A percentile compares a stretch with the other conserved stretches of the same genome.
phyloP scores from a whole-genome alignment of 805 yeast species.

The Yamadazyma akitaensis region DNA sequence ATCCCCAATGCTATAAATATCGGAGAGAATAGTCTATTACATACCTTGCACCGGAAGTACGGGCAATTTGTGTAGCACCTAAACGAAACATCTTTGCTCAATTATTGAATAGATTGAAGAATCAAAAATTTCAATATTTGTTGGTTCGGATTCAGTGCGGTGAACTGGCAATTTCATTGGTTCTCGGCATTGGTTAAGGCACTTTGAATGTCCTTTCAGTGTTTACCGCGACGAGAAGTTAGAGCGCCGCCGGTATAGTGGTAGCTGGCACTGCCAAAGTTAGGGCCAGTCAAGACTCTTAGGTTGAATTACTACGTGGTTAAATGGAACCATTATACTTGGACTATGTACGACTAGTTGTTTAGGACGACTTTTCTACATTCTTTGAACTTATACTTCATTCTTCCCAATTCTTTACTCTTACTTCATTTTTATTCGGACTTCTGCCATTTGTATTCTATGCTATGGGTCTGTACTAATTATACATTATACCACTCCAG shows the following conservation, averaged over 20 bases:
- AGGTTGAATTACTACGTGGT: no score
- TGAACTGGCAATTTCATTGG: conserved; percentile 19
- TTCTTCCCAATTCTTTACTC: background rate
- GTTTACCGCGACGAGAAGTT: background rate
- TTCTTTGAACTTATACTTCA: background rate
- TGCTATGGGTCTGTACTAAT: conserved; percentile 5
- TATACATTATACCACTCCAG: conserved; percentile 7
- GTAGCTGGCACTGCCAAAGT: background rate
- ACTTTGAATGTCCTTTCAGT: background rate
- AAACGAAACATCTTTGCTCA: conserved; percentile 46
- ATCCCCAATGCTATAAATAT: background rate
- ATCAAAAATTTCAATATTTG: conserved; percentile 6
- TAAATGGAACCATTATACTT: no score
- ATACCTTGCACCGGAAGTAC: conserved; percentile 50
- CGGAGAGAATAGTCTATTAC: conserved; percentile 18
- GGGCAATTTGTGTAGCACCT: conserved; percentile 51
- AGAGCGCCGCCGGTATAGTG: background rate
- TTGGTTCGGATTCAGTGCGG: conserved; percentile 13
- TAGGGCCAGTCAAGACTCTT: no score
- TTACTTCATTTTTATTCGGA: background rate
- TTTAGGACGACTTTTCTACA: background rate
- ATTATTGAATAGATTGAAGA: conserved; percentile 11
- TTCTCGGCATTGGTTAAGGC: conserved; percentile 10
- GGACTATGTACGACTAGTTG: no score
- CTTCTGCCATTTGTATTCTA: conserved; percentile 3